These are phyloP conservation scores for Rhinocladiella similis DNA, from an alignment of 2,329 filamentous ascomycete genomes.

Conservation along the genomic window DNA sequence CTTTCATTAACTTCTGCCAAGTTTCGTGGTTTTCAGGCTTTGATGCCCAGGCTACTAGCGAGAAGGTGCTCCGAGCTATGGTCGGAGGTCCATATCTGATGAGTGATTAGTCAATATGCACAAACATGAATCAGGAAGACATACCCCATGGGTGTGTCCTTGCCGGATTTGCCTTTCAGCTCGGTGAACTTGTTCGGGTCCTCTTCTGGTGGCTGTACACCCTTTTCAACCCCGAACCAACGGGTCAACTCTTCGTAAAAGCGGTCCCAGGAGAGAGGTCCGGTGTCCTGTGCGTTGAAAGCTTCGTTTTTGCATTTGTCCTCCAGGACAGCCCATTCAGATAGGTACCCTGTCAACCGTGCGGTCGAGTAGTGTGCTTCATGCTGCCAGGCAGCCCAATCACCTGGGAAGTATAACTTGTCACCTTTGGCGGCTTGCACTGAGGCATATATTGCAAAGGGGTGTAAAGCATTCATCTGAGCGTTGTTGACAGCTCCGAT, in stretches of 20 bases:
- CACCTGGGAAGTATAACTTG: constrained; percentile 46
- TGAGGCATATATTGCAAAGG: constrained; percentile 52
- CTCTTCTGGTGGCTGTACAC: constrained; percentile 32
- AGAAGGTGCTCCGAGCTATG: constrained; percentile 42
- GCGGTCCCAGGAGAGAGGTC: constrained; percentile 48
- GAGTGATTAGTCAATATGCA: not conserved
- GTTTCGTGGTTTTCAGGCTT: constrained; percentile 44
- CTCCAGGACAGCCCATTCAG: constrained; percentile 52
- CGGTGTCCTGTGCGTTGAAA: constrained; percentile 52
- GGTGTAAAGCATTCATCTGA: constrained; percentile 51
- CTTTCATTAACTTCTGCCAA: constrained; percentile 47
- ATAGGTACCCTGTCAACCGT: constrained; percentile 50
- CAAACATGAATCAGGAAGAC: not conserved
- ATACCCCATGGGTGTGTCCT: constrained; percentile 39
- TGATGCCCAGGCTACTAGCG: constrained; percentile 48
- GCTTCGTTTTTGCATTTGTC: constrained; percentile 44
- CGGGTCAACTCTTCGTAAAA: constrained; percentile 50
- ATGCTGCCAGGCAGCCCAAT: constrained; percentile 46
- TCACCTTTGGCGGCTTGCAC: constrained; percentile 46
- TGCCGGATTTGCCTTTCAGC: constrained; percentile 20
- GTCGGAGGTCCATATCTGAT: constrained; percentile 36
- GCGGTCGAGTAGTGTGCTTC: constrained; percentile 46
- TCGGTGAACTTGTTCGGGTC: constrained; percentile 21
- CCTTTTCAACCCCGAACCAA: constrained; percentile 46
- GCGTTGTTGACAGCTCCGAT: constrained; percentile 38